A percentile compares a stretch with the other conserved stretches of the same genome.
Evolutionary conservation across 2,329 filamentous ascomycete species (phyloP).

Genomic region (Dryadomyces sulphureus): DNA sequence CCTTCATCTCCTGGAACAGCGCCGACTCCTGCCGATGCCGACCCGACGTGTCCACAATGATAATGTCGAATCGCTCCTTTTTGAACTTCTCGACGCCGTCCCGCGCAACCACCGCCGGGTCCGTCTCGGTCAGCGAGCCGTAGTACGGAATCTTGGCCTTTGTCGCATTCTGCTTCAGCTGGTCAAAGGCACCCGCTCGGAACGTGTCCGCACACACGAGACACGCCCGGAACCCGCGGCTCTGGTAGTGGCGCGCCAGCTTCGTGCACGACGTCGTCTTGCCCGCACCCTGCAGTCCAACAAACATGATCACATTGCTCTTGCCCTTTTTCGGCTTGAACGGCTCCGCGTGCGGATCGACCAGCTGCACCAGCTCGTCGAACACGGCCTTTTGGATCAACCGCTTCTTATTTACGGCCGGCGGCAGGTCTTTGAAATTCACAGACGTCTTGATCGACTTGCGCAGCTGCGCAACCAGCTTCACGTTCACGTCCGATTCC

Average conservation of each 20-base stretch:
- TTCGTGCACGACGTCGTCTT: slow-evolving; percentile 99
- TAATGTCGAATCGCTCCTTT: slow-evolving; percentile 95
- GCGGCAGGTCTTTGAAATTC: slow-evolving; percentile 86
- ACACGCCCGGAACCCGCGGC: slow-evolving; percentile 80
- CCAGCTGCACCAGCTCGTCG: slow-evolving; percentile 87
- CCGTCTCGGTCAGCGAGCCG: slow-evolving; percentile 88
- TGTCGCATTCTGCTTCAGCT: slow-evolving; percentile 96
- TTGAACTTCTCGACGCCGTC: slow-evolving; percentile 98
- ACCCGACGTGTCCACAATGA: slow-evolving; percentile 95
- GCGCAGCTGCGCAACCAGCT: slow-evolving; percentile 77
- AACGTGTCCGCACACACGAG: slow-evolving; percentile 97
- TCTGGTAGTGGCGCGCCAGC: slow-evolving; percentile 86
- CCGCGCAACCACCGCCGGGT: slow-evolving; percentile 82
- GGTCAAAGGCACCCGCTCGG: slow-evolving; percentile 94
- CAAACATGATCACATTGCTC: slow-evolving; percentile 97
- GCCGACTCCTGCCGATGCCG: slow-evolving; percentile 90
- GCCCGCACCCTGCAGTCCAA: slow-evolving; percentile 90
- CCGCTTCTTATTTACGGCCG: slow-evolving; percentile 94
- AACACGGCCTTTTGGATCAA: slow-evolving; percentile 97
- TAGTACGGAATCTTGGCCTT: slow-evolving; percentile 99
- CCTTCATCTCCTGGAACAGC: slow-evolving; percentile 92
- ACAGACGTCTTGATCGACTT: slow-evolving; percentile 84
- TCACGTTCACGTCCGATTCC: slow-evolving; percentile 94
- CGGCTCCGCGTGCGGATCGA: slow-evolving; percentile 86
- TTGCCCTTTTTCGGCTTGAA: slow-evolving; percentile 97